Evolutionary conservation across 352 stramenopile species (phyloP), one percentile per base, ranked within the genome.

Genomic region (Pythium phragmitis): DNA sequence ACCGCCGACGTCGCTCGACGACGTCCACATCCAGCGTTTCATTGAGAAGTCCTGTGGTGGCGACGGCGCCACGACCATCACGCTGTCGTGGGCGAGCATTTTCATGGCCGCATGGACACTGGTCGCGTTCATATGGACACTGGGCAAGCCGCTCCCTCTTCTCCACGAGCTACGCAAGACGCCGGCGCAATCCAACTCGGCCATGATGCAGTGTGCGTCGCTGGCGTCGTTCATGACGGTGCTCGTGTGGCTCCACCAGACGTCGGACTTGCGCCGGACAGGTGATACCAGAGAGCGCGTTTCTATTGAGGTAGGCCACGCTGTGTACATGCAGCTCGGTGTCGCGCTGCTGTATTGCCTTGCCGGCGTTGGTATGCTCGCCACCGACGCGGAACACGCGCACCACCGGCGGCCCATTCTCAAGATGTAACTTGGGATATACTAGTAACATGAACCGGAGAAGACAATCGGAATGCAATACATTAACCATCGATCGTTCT

Each of bases 21-120:
- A 72, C 17, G 43, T 60, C 9, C 50, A 72, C 26, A 58, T 72
- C 39, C 51, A 72, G 23, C 43, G 48, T 7, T 72, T 72, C 41
- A 58, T 72, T 39, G 65, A 72, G 13, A 72, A 67, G 47, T 63
- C 65, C 26, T 72, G 65, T 42, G 47, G 58, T 14, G 30, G 60
- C 5, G 64, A 70, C 14, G 64, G 64, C 42, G 36, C 30, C 23
- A 30, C 52, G 13, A 63, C 57, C 6, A 36, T 70, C 21, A 58
- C 49, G 7, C n/a, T 70, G 26, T 57, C 49, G 14, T 48, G 26
- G 7, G n/a, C 63, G 13, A 59, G 57, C 30, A 19, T 70, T 9
- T 11, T 46, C 23, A 41, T 63, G 47, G 64, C 57, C 1, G 14
- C 59, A 17, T 43, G 34, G 43, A 62, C 64, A 2, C 52, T 65